Evolutionary conservation across 805 yeast species (phyloP), one percentile per base, ranked within the genome.

Genomic region (Candida manassasensis): DNA sequence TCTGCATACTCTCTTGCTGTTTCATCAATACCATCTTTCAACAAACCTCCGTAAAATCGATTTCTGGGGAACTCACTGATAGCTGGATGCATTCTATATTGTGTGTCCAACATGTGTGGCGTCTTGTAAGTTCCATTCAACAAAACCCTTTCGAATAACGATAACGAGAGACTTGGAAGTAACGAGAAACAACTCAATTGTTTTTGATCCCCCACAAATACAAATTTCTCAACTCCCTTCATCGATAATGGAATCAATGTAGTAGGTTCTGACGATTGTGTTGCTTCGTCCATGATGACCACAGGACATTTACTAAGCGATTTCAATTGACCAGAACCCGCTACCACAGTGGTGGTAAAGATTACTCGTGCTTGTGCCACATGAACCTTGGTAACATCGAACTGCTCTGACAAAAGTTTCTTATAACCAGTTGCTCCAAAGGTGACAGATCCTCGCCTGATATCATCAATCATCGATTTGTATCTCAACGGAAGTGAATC

Each of bases 231-330:
- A 34, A 81, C 78, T 11, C 83, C 84, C 3, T 77, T 73, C 67
- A 81, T 72, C 5, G 84, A 78, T 40, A 82, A 59, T 8, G 89
- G 88, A 37, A 82, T 82, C 43, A 82, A 62, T 0, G 86, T 77
- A 1, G 78, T 66, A 5, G 87, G 83, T 44, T 82, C 90, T 0
- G 86, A 77, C 0, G 88, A 79, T 47, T 81, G 88, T 0, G 88
- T 81, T 3, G 85, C 74, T 58, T 82, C 89, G 61, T 82, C 89
- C 83, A 82, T 78, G 21, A 82, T 80, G 4, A 82, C 83, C 2
- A 79, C 79, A 1, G 86, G 86, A 42, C 73, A 53, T 43, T 67
- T 71, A 25, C 67, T 62, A 7, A 80, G 60, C 10, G 71, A 63
- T 45, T 78, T 79, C 44, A 82, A 58, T 45, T 73, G 77, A 28